phyloP scores from a whole-genome alignment of 768 basidiomycete species.

The Termitomyces sp. region DNA sequence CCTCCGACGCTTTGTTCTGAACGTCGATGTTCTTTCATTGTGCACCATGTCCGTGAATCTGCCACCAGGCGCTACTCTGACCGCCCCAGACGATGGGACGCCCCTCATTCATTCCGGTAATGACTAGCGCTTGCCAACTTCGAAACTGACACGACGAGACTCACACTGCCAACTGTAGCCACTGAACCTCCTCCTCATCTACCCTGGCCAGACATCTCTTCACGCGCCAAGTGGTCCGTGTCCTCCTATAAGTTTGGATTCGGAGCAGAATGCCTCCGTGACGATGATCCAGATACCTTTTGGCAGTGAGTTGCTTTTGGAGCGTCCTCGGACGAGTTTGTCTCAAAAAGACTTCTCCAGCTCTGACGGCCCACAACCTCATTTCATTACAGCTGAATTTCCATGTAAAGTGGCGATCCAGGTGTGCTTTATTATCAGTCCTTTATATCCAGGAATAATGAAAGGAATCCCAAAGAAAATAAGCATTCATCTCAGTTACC shows the following conservation, averaged over 20 bases:
- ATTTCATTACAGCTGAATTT: constrained; percentile 93
- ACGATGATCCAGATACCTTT: constrained; percentile 88
- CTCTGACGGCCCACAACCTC: constrained; percentile 95
- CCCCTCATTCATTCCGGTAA: constrained; percentile 35
- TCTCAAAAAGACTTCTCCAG: constrained; percentile 30
- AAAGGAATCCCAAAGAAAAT: constrained; percentile 60
- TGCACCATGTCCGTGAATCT: constrained; percentile 18
- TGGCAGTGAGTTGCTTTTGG: constrained; percentile 81
- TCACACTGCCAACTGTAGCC: constrained; percentile 18
- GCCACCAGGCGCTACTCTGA: constrained; percentile 14
- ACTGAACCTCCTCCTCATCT: constrained; percentile 50
- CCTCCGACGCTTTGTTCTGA: background rate
- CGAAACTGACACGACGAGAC: constrained; percentile 1
- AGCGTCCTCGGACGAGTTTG: background rate
- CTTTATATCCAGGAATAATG: background rate
- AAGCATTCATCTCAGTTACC: constrained; percentile 76
- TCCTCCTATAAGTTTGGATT: constrained; percentile 97
- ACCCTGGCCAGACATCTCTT: constrained; percentile 82
- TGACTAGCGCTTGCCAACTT: background rate
- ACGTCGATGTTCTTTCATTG: background rate
- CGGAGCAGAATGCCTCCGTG: constrained; percentile 87
- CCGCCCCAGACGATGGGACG: constrained; percentile 25
- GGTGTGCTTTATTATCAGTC: constrained; percentile 36
- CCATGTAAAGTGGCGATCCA: constrained; percentile 86
- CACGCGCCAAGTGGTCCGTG: constrained; percentile 91